Base-by-base conservation (phyloP, 768 basidiomycete genomes). In the Sporobolomyces phaffii region DNA sequence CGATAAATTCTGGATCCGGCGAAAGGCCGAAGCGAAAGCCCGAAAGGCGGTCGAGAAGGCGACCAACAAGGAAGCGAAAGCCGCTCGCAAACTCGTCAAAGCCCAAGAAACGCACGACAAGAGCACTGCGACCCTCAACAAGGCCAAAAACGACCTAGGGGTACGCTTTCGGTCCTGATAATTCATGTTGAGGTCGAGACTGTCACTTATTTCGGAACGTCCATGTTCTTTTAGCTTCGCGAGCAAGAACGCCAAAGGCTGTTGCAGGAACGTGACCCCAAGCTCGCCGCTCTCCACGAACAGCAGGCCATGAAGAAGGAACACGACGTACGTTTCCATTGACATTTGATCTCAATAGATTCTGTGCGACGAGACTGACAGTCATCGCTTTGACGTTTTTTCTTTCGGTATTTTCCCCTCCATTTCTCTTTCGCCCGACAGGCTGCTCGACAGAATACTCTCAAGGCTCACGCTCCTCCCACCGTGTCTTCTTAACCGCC, bases 51-150 rank as follows among this genome's bases (percentile, higher is more conserved):
- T 66, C 14, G 64, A 63, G 33, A 71, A 71, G 48, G 29, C 50
- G 20, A 47, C 40, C 5, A 24, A 26, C 14, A 69, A 69, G 52
- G 67, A 69, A 52, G 36, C 29, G 7, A 69, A 69, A 47, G 48
- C 49, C 31, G 49, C 49, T 17, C 29, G 34, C 38, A 67, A 60
- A 43, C 59, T 64, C 65, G 53, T 54, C 28, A 60, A 66, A 47
- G 57, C 57, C 7, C 61, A 66, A 59, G 57, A 63, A 43, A 45
- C 59, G 58, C 59, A 71, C 65, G 40, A 66, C 48, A 62, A 65
- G 58, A 17, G n/a, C 15, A 41, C 64, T 22, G 53, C 61, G 10
- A 14, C 40, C n/a, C 65, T 66, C 28, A 47, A 66, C 40, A 66
- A 67, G 62, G 62, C 61, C 2, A 60, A 67, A 51, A 45, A 60